Conservation (phyloP, 2,329 filamentous ascomycete genomes). For the Thermothelomyces thermophilus region DNA sequence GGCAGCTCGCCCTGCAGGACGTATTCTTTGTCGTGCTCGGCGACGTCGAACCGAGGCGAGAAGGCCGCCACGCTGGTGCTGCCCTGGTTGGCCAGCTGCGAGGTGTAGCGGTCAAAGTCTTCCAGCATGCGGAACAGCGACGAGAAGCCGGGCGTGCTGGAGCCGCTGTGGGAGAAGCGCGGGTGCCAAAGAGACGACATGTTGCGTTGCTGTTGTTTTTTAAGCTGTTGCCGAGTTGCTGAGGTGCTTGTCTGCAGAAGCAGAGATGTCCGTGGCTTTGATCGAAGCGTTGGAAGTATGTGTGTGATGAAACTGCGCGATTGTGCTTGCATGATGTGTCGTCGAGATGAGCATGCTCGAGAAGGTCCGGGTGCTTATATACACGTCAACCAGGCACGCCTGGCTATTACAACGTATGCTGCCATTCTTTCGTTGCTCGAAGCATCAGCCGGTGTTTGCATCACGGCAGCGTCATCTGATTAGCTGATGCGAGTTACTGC, state of each 20-base stretch:
- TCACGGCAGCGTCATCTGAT: neutral
- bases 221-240: neutral
- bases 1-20: constrained; percentile 77
- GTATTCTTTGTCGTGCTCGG: constrained; percentile 61
- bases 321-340: constrained; percentile 6
- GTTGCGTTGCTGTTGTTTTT: constrained; percentile 2
- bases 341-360: neutral
- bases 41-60: constrained; percentile 72
- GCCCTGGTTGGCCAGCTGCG: constrained; percentile 26
- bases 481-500: neutral
- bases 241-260: neutral
- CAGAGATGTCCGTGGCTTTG: neutral
- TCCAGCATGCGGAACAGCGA: constrained; percentile 60
- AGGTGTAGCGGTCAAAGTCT: constrained; percentile 53
- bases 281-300: neutral
- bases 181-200: constrained; percentile 21
- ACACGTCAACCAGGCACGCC: neutral
- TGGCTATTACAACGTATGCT: too few species aligned
- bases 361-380: constrained; percentile 1
- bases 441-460: neutral
- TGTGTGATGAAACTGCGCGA: neutral
- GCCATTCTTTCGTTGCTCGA: too few species aligned
- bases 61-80: constrained; percentile 39
- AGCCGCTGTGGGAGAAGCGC: constrained; percentile 7
- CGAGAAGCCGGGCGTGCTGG: constrained; percentile 31